These are phyloP conservation scores for Teratosphaeria nubilosa DNA, from an alignment of 2,329 filamentous ascomycete genomes.

Conservation along the genomic window DNA sequence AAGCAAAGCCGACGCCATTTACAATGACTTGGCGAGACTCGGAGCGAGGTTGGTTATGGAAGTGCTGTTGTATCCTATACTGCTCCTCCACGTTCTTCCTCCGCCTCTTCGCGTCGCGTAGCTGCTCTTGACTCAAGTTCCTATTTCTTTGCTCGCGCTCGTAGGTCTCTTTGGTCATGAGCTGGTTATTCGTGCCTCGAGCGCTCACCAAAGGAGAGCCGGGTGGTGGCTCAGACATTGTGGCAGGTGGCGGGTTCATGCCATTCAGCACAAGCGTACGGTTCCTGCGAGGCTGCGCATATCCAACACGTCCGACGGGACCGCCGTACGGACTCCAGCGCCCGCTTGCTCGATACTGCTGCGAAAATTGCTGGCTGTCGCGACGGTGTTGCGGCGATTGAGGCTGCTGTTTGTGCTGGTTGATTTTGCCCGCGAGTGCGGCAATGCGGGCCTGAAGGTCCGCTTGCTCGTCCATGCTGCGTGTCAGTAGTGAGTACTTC, in stretches of 20 bases:
- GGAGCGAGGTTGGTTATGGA: background rate
- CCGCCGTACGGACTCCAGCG: slow-evolving; percentile 19
- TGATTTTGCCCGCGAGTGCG: slow-evolving; percentile 21
- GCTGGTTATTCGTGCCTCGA: slow-evolving; percentile 63
- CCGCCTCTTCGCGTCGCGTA: slow-evolving; percentile 47
- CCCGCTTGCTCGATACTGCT: background rate
- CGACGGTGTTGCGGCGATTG: background rate
- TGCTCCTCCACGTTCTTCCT: slow-evolving; percentile 9
- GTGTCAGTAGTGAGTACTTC: background rate
- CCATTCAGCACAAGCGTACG: slow-evolving; percentile 47
- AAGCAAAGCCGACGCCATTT: slow-evolving; percentile 62
- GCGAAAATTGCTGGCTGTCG: background rate
- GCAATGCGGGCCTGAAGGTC: slow-evolving; percentile 22
- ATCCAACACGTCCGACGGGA: slow-evolving; percentile 20
- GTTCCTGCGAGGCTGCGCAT: slow-evolving; percentile 39
- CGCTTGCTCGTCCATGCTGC: slow-evolving; percentile 21
- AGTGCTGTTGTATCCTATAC: slow-evolving; percentile 7
- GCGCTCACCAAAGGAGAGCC: slow-evolving; percentile 53
- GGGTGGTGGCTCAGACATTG: background rate
- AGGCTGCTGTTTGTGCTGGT: slow-evolving; percentile 19
- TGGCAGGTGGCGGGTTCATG: slow-evolving; percentile 18
- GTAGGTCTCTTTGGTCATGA: slow-evolving; percentile 72
- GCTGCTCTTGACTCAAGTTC: slow-evolving; percentile 62
- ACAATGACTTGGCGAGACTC: slow-evolving; percentile 52
- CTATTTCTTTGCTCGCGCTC: slow-evolving; percentile 62